These are phyloP conservation scores for Eurotiales sp. DNA, from an alignment of 2,329 filamentous ascomycete genomes.

Conservation along the genomic window DNA sequence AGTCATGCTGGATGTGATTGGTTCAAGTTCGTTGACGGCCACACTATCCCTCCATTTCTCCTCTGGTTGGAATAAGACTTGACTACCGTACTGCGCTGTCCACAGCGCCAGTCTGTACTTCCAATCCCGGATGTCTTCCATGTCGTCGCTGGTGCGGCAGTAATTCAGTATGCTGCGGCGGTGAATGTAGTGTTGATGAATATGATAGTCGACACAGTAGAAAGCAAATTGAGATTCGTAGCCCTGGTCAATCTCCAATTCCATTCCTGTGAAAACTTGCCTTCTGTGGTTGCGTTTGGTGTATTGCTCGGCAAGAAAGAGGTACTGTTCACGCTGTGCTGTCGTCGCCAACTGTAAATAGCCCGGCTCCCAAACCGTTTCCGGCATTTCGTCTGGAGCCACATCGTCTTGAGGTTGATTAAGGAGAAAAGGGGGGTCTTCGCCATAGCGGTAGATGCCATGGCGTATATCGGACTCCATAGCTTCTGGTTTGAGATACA, in stretches of 20 bases:
- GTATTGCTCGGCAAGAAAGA: neutral
- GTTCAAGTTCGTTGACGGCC: neutral
- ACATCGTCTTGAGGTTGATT: slow-evolving; percentile 7
- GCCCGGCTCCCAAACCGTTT: slow-evolving; percentile 7
- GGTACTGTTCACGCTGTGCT: slow-evolving; percentile 12
- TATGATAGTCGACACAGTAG: slow-evolving; percentile 31
- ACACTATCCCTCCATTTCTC: neutral
- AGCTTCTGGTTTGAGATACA: slow-evolving; percentile 6
- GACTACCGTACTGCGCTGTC: slow-evolving; percentile 3
- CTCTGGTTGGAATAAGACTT: neutral
- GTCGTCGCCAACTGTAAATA: slow-evolving; percentile 11
- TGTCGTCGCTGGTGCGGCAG: slow-evolving; percentile 28
- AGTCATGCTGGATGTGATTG: neutral
- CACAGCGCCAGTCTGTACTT: slow-evolving; percentile 19
- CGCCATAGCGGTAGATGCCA: slow-evolving; percentile 8
- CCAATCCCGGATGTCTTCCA: slow-evolving; percentile 26
- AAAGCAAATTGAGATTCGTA: slow-evolving; percentile 22
- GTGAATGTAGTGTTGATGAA: slow-evolving; percentile 28
- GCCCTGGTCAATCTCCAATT: slow-evolving; percentile 13
- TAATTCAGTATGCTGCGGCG: slow-evolving; percentile 22
- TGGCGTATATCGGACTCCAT: slow-evolving; percentile 16
- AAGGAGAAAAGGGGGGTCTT: slow-evolving; percentile 14
- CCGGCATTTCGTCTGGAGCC: slow-evolving; percentile 11
- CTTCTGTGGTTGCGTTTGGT: slow-evolving; percentile 13
- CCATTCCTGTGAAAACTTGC: slow-evolving; percentile 13